These are phyloP conservation scores for Zarea fungicola DNA, from an alignment of 2,329 filamentous ascomycete species.

Conservation along the genomic window DNA sequence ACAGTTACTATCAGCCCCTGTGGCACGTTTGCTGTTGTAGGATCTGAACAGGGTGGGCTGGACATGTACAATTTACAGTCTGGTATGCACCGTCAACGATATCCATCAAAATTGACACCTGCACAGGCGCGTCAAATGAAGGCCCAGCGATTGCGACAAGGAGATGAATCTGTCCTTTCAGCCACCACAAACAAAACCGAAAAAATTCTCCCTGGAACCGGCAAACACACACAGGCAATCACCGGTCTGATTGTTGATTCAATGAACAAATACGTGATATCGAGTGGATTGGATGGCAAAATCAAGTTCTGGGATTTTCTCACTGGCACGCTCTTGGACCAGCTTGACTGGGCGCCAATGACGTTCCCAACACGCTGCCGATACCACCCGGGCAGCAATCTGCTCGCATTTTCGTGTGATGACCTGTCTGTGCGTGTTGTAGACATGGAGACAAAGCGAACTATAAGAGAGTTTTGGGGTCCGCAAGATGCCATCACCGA, in stretches of 20 bases:
- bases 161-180: conserved; percentile 52
- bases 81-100: conserved; percentile 79
- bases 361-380: conserved; percentile 69
- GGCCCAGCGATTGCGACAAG: conserved; percentile 55
- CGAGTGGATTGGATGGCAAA: conserved; percentile 83
- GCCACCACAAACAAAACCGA: conserved; percentile 40
- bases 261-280: conserved; percentile 81
- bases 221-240: conserved; percentile 74
- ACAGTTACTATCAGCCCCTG: conserved; percentile 87
- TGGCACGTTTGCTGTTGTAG: conserved; percentile 87
- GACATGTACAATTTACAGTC: conserved; percentile 98
- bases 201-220: conserved; percentile 48
- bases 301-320: conserved; percentile 97
- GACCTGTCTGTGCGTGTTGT: conserved; percentile 84
- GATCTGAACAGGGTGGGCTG: conserved; percentile 75
- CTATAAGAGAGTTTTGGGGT: conserved; percentile 90
- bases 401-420: conserved; percentile 84
- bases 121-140: conserved; percentile 73
- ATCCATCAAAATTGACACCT: conserved; percentile 73
- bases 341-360: conserved; percentile 77
- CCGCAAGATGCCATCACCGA: conserved; percentile 70
- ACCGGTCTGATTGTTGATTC: conserved; percentile 85
- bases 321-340: conserved; percentile 71
- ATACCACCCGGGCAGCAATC: conserved; percentile 76
- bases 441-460: conserved; percentile 83